These are phyloP conservation scores for Astrocystis sublimbata DNA, from an alignment of 495 filamentous ascomycete genomes.

Conservation along the genomic window DNA sequence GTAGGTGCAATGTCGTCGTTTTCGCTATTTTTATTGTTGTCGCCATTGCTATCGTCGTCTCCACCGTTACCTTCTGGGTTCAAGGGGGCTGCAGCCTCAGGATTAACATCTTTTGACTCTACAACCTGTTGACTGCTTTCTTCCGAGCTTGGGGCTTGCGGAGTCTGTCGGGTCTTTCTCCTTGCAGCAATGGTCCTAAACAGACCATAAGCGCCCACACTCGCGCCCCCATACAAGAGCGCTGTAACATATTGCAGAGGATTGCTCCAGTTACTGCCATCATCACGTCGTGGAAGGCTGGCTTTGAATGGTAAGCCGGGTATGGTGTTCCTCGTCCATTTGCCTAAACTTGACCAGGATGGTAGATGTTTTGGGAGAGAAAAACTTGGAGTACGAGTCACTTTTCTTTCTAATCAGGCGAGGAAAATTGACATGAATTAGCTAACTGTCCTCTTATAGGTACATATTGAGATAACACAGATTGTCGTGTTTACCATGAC, in stretches of 20 bases:
- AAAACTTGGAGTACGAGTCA: not conserved
- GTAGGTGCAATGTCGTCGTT: no score
- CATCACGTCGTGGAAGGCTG: not conserved
- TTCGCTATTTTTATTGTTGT: no score
- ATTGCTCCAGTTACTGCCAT: not conserved
- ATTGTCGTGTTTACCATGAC: not conserved
- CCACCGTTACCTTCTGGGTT: not conserved
- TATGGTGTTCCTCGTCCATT: not conserved
- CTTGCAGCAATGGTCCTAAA: not conserved
- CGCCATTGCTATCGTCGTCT: no score
- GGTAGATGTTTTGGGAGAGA: not conserved
- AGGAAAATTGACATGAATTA: conserved; percentile 11
- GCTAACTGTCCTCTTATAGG: conserved; percentile 8
- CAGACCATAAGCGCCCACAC: not conserved
- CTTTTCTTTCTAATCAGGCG: not conserved
- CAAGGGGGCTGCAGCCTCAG: not conserved
- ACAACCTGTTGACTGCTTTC: not conserved
- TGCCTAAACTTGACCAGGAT: not conserved
- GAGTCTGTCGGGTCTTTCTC: not conserved
- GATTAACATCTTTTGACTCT: not conserved
- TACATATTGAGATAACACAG: not conserved
- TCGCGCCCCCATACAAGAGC: not conserved
- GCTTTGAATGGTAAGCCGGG: no score
- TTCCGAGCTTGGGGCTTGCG: not conserved
- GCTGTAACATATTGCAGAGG: not conserved